Conservation (phyloP, 2,329 filamentous ascomycete genomes). For the Metarhizium brunneum region DNA sequence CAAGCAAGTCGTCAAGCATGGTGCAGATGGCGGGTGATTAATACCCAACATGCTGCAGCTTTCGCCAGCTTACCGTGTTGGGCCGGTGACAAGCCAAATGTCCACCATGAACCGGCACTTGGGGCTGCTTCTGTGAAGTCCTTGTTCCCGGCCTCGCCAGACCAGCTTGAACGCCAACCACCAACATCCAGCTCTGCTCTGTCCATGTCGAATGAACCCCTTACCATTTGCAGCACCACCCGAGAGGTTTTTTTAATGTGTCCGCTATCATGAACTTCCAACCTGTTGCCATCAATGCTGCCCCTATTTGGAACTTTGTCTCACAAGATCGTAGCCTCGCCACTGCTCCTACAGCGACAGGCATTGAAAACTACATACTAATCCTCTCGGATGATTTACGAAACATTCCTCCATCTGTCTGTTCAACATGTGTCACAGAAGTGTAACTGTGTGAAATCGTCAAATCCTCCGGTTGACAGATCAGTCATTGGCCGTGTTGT, state of each 20-base stretch:
- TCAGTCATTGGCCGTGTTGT: background rate
- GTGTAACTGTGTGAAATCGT: background rate
- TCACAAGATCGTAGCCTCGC: background rate
- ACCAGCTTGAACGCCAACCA: background rate
- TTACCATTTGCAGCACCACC: background rate
- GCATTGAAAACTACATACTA: slow-evolving; percentile 23
- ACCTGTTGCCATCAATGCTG: background rate
- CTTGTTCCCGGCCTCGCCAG: background rate
- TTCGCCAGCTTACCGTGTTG: background rate
- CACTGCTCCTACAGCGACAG: slow-evolving; percentile 1
- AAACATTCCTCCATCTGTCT: slow-evolving; percentile 5
- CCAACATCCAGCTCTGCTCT: background rate
- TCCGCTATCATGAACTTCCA: background rate
- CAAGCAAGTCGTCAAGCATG: background rate
- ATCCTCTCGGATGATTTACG: slow-evolving; percentile 28
- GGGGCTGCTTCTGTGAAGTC: background rate
- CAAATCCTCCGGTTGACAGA: background rate
- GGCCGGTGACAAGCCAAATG: background rate
- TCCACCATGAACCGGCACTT: background rate
- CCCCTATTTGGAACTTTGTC: background rate
- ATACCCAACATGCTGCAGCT: background rate
- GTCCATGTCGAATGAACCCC: background rate
- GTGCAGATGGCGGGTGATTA: background rate
- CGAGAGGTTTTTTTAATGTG: background rate
- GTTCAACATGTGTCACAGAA: background rate